Conservation (phyloP, 2,329 filamentous ascomycete genomes). For the Trichoderma sp. region DNA sequence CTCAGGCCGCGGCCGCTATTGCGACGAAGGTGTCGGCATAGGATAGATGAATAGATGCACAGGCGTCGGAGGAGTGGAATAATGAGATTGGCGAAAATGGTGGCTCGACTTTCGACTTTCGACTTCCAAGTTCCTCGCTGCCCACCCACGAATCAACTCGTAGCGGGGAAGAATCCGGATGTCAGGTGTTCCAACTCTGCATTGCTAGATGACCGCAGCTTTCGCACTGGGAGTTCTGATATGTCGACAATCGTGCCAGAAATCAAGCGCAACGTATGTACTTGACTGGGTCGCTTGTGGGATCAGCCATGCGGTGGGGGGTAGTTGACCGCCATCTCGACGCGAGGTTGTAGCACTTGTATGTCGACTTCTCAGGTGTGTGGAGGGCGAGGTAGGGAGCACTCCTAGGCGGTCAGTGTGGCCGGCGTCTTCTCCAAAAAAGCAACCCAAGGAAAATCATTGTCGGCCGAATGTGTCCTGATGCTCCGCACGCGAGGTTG, state of each 20-base stretch:
- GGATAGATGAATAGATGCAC: not conserved
- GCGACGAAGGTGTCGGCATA: constrained; percentile 5
- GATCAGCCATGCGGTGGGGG: constrained; percentile 10
- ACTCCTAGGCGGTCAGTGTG: constrained; percentile 24
- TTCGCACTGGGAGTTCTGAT: constrained; percentile 3
- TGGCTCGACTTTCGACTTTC: constrained; percentile 5
- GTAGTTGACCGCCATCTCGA: constrained; percentile 26
- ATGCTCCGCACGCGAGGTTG: constrained; percentile 25
- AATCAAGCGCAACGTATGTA: not conserved
- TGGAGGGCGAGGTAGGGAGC: constrained; percentile 16
- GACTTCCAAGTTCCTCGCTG: not conserved
- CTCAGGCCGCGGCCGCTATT: constrained; percentile 17
- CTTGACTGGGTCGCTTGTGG: constrained; percentile 23
- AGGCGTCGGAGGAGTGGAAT: not conserved
- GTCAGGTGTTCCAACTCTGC: constrained; percentile 19
- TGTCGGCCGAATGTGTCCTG: constrained; percentile 1
- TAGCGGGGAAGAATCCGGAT: constrained; percentile 12
- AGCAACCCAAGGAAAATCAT: not conserved
- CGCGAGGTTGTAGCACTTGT: not conserved
- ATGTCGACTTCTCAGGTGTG: constrained; percentile 7
- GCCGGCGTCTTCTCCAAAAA: constrained; percentile 10
- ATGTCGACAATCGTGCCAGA: constrained; percentile 11
- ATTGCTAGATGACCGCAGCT: constrained; percentile 16
- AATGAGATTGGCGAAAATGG: too few relatives aligned
- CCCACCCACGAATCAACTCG: constrained; percentile 6